phyloP scores from a whole-genome alignment of 2,329 filamentous ascomycete species.

The Trichoderma atroviride region DNA sequence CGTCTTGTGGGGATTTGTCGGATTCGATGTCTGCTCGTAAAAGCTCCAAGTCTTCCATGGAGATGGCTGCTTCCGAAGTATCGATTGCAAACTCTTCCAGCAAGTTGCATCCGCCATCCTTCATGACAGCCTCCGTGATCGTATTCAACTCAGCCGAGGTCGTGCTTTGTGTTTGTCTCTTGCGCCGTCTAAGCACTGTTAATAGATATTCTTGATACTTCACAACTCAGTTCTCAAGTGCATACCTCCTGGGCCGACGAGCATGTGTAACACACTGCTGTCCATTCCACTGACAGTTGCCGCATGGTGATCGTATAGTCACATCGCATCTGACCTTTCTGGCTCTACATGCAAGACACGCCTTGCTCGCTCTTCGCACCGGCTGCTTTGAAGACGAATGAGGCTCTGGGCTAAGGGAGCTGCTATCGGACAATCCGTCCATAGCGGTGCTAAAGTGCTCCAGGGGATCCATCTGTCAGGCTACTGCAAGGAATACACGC shows the following conservation, averaged over 20 bases:
- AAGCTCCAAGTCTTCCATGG: slow-evolving; percentile 17
- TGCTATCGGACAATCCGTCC: slow-evolving; percentile 10
- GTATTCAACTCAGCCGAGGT: not conserved
- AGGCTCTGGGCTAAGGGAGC: slow-evolving; percentile 18
- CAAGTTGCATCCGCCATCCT: not conserved
- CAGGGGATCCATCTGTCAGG: slow-evolving; percentile 19
- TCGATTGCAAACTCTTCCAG: slow-evolving; percentile 6
- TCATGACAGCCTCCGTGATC: not conserved
- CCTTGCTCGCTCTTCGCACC: slow-evolving; percentile 21
- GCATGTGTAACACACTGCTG: slow-evolving; percentile 23
- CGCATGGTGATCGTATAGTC: slow-evolving; percentile 16
- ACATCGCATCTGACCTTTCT: slow-evolving; percentile 23
- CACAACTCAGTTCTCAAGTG: not conserved
- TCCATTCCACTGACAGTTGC: slow-evolving; percentile 20
- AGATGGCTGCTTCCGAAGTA: not conserved
- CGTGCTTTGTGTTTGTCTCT: not conserved
- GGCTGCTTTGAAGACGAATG: slow-evolving; percentile 17
- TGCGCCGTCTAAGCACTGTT: not conserved
- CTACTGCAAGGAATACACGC: slow-evolving; percentile 1
- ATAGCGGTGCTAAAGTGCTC: slow-evolving; percentile 1
- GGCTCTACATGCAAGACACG: slow-evolving; percentile 16
- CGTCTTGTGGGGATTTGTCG: not conserved
- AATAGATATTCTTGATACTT: not conserved
- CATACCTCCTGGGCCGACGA: slow-evolving; percentile 14
- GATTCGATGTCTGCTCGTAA: slow-evolving; percentile 1